Evolutionary conservation across 768 basidiomycete genomes (phyloP), one percentile per base, ranked within the genome.

Genomic region (Xerocomellus amylosporus): DNA sequence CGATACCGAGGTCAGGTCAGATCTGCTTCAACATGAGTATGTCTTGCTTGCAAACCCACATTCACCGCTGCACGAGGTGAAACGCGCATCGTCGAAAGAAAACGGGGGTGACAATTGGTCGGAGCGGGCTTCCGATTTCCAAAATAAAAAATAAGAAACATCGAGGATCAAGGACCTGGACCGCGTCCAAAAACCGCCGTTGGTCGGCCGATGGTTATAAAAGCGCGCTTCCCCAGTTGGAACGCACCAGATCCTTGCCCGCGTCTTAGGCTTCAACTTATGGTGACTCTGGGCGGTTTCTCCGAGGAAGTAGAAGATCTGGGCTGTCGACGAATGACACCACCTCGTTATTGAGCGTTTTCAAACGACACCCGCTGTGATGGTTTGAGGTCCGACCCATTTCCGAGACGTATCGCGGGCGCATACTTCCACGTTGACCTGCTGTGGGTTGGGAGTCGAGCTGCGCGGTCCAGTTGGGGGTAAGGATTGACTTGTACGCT

Each of bases 311-410:
- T 17, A 12, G 37, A 30, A 34, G 19, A 19, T 37, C 19, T 15
- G 28, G 31, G 10, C 19, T 15, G 17, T 36, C 43, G 46, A 31
- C n/a, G 42, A 33, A 31, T 34, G 33, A 10, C 24, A 20, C 34
- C 46, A 3, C 36, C 13, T 14, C 36, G 1, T 53, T 20, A 17
- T 19, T n/a, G n/a, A 3, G 30, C 4, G n/a, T n/a, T 22, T 30
- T 24, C 49, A 50, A 30, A 9, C 39, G 33, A 26, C 13, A 33
- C 13, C 33, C 6, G 33, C 36, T 17, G 28, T 36, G 33, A 26
- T 43, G 26, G 28, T 48, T 47, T 47, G 45, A 52, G 28, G 49
- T 49, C 56, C 56, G 49, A 46, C 17, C 33, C 37, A 49, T 19
- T 30, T 59, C 46, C 36, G 46, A 43, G 36, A 14, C 7, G 20